phyloP scores from a whole-genome alignment of 495 filamentous ascomycete genomes.

The Aspergillus wentii region DNA sequence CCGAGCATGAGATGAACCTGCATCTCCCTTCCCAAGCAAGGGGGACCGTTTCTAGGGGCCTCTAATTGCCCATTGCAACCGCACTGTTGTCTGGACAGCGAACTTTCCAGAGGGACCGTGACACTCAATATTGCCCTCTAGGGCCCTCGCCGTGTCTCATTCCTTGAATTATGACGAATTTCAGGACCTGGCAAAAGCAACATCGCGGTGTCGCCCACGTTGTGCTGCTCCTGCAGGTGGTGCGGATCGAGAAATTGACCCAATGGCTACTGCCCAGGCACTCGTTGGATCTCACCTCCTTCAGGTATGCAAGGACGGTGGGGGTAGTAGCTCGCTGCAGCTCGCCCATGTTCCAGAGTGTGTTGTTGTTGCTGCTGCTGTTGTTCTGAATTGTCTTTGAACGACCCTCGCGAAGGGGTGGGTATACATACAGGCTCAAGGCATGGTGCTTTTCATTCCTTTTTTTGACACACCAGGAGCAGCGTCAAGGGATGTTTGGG shows the following conservation, averaged over 20 bases:
- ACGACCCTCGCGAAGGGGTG: conserved; percentile 19
- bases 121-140: conserved; percentile 9
- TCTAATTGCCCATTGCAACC: conserved; percentile 23
- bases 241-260: conserved; percentile 7
- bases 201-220: conserved; percentile 20
- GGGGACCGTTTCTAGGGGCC: conserved; percentile 16
- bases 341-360: conserved; percentile 18
- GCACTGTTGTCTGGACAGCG: conserved; percentile 5
- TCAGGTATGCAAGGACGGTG: conserved; percentile 29
- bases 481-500: conserved; percentile 21
- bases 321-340: conserved; percentile 15
- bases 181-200: conserved; percentile 11
- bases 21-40: conserved; percentile 26
- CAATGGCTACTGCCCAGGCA: conserved; percentile 12
- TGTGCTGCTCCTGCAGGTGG: conserved; percentile 16
- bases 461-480: conserved; percentile 9
- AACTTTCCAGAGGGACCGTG: conserved; percentile 4
- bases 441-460: conserved; percentile 3
- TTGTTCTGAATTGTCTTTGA: too few relatives aligned
- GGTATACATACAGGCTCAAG: conserved; percentile 14
- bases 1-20: too few relatives aligned
- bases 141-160: conserved; percentile 19
- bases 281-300: conserved; percentile 12
- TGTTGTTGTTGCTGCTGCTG: too few relatives aligned
- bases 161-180: conserved; percentile 18